phyloP scores from a whole-genome alignment of 1,139 yeast species.

The Magnusiomyces tetraspermus region DNA sequence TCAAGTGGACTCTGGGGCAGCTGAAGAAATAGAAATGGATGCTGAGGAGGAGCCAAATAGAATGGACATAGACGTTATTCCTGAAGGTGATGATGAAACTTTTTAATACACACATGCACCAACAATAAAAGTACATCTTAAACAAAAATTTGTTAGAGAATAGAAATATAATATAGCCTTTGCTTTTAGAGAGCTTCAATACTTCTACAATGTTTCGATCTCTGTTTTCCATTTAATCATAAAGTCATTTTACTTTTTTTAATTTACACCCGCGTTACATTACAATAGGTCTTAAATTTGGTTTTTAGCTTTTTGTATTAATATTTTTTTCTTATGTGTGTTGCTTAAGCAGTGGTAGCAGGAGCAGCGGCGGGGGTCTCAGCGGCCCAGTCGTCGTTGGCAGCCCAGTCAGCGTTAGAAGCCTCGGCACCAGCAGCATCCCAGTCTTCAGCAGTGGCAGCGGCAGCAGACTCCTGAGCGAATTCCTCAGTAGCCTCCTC shows the following conservation, averaged over 20 bases:
- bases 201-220: no score
- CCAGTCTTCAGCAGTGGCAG: constrained; percentile 69
- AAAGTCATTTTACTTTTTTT: constrained; percentile 8
- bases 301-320: constrained; percentile 31
- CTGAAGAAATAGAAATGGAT: no score
- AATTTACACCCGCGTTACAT: constrained; percentile 8
- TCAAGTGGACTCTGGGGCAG: no score
- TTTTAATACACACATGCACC: not conserved
- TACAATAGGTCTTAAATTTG: no score
- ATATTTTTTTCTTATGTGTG: no score
- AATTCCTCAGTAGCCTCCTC: constrained; percentile 50
- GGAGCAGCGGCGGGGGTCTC: constrained; percentile 38
- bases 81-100: not conserved
- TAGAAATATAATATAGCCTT: no score
- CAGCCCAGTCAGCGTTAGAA: constrained; percentile 39
- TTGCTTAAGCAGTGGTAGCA: constrained; percentile 43
- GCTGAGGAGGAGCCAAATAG: no score
- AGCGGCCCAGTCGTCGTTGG: constrained; percentile 62
- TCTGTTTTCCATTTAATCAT: not conserved
- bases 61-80: not conserved
- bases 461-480: constrained; percentile 54
- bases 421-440: constrained; percentile 53
- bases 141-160: no score
- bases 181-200: no score
- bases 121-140: no score